Percentiles rank a stretch among this genome's conserved stretches.
Conservation (phyloP, 2,329 filamentous ascomycete species). For the Fusarium tanahbumbuense region DNA sequence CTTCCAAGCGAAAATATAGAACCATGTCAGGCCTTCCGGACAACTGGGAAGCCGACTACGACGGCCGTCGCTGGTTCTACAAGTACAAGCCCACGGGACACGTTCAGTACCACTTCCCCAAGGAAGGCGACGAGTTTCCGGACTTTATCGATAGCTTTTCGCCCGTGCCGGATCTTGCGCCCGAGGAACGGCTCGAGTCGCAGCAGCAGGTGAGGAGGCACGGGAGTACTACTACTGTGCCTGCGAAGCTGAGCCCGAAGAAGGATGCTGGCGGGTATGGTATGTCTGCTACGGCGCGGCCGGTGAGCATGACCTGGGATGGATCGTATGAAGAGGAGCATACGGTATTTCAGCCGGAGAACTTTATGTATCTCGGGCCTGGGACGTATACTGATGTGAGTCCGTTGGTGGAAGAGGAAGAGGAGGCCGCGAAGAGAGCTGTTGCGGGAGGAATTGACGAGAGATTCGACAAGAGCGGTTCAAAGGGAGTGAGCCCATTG, state of each 20-base stretch:
- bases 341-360: conserved; percentile 63
- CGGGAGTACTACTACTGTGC: conserved; percentile 27
- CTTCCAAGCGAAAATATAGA: conserved; percentile 16
- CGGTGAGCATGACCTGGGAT: conserved; percentile 51
- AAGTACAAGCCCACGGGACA: conserved; percentile 65
- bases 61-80: conserved; percentile 69
- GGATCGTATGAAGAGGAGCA: conserved; percentile 45
- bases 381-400: conserved; percentile 60
- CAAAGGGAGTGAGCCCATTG: conserved; percentile 47
- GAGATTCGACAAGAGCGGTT: conserved; percentile 24
- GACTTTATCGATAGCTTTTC: conserved; percentile 58
- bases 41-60: conserved; percentile 69
- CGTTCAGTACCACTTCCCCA: conserved; percentile 67
- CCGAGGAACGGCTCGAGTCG: conserved; percentile 65
- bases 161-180: conserved; percentile 56
- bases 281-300: conserved; percentile 51
- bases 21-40: conserved; percentile 58
- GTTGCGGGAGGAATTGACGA: conserved; percentile 41
- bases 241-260: conserved; percentile 12
- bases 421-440: conserved; percentile 48
- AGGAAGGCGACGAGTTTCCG: conserved; percentile 68
- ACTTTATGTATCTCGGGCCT: conserved; percentile 65
- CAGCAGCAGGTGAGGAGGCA: conserved; percentile 61
- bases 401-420: conserved; percentile 56
- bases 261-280: conserved; percentile 33